Conservation (phyloP, 768 basidiomycete species). For the Multifurca ochricompacta region DNA sequence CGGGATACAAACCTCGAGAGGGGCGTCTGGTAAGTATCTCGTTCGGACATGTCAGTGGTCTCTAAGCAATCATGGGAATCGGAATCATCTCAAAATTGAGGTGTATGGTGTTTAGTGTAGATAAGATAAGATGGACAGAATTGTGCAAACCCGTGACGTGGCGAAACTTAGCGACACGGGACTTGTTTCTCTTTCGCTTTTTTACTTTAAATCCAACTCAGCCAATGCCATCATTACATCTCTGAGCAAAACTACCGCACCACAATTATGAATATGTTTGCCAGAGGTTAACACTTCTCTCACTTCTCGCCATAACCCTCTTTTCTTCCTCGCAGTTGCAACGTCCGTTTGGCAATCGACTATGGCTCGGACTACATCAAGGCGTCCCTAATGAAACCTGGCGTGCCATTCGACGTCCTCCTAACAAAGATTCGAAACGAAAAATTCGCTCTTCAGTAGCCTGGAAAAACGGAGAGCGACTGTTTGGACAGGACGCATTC, state of each 20-base stretch:
- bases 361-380: constrained; percentile 98
- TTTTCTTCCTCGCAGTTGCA: constrained; percentile 22
- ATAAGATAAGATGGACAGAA: constrained; percentile 4
- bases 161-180: constrained; percentile 5
- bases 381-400: constrained; percentile 90
- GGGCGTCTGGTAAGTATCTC: constrained; percentile 16
- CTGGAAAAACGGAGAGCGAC: constrained; percentile 85
- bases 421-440: constrained; percentile 93
- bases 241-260: neutral
- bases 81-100: too few species aligned
- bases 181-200: neutral
- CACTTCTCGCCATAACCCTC: constrained; percentile 19
- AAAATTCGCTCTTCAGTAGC: constrained; percentile 87
- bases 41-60: constrained; percentile 2
- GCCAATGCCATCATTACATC: constrained; percentile 10
- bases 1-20: constrained; percentile 5
- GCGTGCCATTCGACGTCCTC: constrained; percentile 90
- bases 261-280: constrained; percentile 5
- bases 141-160: constrained; percentile 18
- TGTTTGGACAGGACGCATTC: constrained; percentile 86
- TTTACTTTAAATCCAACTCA: neutral
- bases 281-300: constrained; percentile 11
- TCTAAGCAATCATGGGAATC: too few species aligned
- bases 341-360: constrained; percentile 93
- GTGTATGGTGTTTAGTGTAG: too few species aligned